These are phyloP conservation scores for Ambrosiella beaveri DNA, from an alignment of 2,329 filamentous ascomycete species.

Conservation along the genomic window DNA sequence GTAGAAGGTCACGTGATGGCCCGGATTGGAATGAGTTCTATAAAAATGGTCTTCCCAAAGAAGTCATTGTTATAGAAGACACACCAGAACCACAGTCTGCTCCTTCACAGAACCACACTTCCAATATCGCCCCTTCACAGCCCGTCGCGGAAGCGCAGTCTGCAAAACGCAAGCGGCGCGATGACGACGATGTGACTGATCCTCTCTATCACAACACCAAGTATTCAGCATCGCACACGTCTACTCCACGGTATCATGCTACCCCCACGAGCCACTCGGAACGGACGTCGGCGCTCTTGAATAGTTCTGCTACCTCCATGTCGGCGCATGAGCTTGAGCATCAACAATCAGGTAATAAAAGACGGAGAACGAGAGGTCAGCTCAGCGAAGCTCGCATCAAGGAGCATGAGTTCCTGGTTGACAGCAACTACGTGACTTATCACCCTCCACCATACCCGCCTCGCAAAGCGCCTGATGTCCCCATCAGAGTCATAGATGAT, in stretches of 20 bases:
- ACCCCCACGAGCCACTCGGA: constrained; percentile 58
- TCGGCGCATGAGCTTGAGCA: constrained; percentile 49
- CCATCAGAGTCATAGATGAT: constrained; percentile 43
- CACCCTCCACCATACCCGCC: constrained; percentile 73
- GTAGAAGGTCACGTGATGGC: constrained; percentile 37
- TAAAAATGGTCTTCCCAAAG: constrained; percentile 65
- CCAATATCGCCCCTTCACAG: constrained; percentile 15
- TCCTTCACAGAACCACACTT: constrained; percentile 14
- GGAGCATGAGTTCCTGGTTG: constrained; percentile 52
- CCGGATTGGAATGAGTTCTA: constrained; percentile 72
- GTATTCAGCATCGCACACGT: constrained; percentile 51
- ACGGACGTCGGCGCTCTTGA: constrained; percentile 61
- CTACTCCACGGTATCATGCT: constrained; percentile 51
- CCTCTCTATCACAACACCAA: constrained; percentile 55
- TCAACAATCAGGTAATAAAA: constrained; percentile 60
- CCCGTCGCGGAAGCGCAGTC: constrained; percentile 27
- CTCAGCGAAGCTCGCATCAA: constrained; percentile 63
- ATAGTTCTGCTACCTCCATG: constrained; percentile 73
- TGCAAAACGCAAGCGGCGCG: constrained; percentile 59
- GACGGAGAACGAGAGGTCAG: constrained; percentile 72
- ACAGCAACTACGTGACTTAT: constrained; percentile 63
- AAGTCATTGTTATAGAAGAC: constrained; percentile 73
- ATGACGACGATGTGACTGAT: constrained; percentile 33
- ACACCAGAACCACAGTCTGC: constrained; percentile 39
- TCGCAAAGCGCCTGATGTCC: constrained; percentile 73